Conservation (phyloP, 2,329 filamentous ascomycete genomes). For the Colletotrichum endophyticum region DNA sequence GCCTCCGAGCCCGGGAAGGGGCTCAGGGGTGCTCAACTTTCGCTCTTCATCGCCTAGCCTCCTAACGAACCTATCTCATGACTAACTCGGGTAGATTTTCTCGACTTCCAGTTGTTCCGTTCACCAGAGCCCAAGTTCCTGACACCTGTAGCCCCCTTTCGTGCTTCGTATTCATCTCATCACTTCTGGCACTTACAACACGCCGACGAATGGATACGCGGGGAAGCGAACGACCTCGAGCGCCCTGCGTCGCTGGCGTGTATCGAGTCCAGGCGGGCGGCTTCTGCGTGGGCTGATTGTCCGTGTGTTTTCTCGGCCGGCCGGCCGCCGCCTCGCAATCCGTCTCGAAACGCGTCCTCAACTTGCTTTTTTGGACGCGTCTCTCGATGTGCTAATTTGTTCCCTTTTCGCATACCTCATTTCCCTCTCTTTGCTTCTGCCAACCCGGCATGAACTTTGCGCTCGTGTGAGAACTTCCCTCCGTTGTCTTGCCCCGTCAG, state of each 20-base stretch:
- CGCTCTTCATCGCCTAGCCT: not conserved
- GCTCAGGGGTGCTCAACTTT: not conserved
- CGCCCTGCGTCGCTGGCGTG: constrained; percentile 1
- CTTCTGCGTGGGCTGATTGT: constrained; percentile 2
- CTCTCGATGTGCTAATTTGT: not conserved
- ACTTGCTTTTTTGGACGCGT: not conserved
- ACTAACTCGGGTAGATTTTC: not conserved
- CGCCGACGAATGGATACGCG: constrained; percentile 6
- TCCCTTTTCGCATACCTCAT: not conserved
- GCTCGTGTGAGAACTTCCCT: not conserved
- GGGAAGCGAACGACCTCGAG: not conserved
- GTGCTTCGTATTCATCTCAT: not conserved
- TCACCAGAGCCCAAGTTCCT: not conserved
- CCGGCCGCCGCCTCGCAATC: not conserved
- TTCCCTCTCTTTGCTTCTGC: not conserved
- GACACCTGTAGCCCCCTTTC: not conserved
- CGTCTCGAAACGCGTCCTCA: not conserved
- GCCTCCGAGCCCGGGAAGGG: not conserved
- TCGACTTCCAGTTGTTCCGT: not conserved
- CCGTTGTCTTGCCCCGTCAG: not conserved
- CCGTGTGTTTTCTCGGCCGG: not conserved
- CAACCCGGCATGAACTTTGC: not conserved
- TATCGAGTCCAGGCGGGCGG: not conserved
- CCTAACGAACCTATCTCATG: not conserved
- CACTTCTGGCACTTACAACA: not conserved